Conservation (phyloP, 1,284 basidiomycete species). For the Takashimella koratensis region DNA sequence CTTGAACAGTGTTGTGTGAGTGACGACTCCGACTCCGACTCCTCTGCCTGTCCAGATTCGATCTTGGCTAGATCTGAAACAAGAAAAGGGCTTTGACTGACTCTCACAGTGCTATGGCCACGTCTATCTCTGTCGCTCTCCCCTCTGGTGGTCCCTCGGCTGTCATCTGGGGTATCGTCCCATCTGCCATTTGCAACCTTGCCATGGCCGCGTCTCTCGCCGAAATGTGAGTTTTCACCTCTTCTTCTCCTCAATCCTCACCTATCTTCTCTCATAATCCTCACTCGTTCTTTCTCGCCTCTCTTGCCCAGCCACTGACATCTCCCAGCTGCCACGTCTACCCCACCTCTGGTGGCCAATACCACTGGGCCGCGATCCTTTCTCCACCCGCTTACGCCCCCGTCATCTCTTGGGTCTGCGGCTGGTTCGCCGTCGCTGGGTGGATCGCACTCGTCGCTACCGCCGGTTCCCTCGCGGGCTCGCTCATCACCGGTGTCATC, state of each 20-base stretch:
- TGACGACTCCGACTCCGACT: too few relatives aligned
- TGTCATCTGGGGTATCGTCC: conserved; percentile 47
- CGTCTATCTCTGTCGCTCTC: conserved; percentile 27
- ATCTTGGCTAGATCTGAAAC: too few relatives aligned
- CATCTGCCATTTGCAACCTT: conserved; percentile 40
- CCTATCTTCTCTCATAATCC: conserved; percentile 50
- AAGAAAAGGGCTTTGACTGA: neutral
- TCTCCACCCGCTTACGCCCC: conserved; percentile 32
- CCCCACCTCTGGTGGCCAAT: conserved; percentile 45
- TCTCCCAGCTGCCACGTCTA: conserved; percentile 27
- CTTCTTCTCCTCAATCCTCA: neutral
- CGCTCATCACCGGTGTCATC: conserved; percentile 46
- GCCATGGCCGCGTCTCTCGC: conserved; percentile 42
- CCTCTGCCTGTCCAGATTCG: too few relatives aligned
- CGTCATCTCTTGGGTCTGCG: conserved; percentile 29
- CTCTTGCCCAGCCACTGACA: conserved; percentile 37
- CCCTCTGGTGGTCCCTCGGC: conserved; percentile 45
- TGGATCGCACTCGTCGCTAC: conserved; percentile 48
- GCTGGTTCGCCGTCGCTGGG: conserved; percentile 39
- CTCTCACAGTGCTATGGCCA: conserved; percentile 28
- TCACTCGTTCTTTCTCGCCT: conserved; percentile 46
- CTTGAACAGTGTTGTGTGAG: conserved; percentile 12
- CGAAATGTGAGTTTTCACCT: conserved; percentile 30
- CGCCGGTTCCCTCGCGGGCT: conserved; percentile 28
- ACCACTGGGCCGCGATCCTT: conserved; percentile 46